A percentile compares a stretch with the other conserved stretches of the same genome.
These are phyloP conservation scores for Syzygium jambos DNA, from an alignment of 345 rosid species.

Conservation along the genomic window DNA sequence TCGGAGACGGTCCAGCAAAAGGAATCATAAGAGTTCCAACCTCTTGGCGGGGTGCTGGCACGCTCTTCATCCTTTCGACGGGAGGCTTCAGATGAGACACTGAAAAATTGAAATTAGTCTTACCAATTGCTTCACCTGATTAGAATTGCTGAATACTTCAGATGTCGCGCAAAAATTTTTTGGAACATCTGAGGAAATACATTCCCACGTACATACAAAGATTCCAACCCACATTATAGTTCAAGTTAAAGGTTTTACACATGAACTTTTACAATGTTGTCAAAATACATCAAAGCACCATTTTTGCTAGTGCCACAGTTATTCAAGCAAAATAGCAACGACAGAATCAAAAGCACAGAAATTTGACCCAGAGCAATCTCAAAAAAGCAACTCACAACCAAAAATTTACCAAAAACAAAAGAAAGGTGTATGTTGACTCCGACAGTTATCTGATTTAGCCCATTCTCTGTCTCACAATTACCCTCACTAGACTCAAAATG, in stretches of 20 bases:
- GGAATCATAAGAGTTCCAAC: slow-evolving; percentile 96
- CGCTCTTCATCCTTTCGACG: not conserved
- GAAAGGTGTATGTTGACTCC: not conserved
- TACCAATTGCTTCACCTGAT: not conserved
- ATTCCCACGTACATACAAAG: not conserved
- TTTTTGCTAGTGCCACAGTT: not conserved
- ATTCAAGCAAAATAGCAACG: not conserved
- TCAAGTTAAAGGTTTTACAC: not conserved
- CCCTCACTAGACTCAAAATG: not conserved
- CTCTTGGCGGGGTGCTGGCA: slow-evolving; percentile 80
- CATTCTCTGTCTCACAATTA: not conserved
- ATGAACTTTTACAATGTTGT: not conserved
- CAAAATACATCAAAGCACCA: not conserved
- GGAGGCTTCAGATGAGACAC: not conserved
- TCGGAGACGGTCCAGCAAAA: slow-evolving; percentile 87
- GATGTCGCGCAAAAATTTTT: not conserved
- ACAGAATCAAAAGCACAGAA: not conserved
- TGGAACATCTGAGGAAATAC: not conserved
- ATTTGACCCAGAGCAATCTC: not conserved
- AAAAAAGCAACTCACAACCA: not conserved
- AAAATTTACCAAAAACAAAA: not conserved
- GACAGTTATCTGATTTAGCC: not conserved
- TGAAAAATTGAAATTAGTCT: not conserved
- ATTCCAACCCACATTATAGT: not conserved
- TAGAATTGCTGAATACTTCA: not conserved